Evolutionary conservation across 371 early-diverging fungal species (phyloP), one percentile per base, ranked within the genome.

Genomic region (Zopfochytrium polystomum): DNA sequence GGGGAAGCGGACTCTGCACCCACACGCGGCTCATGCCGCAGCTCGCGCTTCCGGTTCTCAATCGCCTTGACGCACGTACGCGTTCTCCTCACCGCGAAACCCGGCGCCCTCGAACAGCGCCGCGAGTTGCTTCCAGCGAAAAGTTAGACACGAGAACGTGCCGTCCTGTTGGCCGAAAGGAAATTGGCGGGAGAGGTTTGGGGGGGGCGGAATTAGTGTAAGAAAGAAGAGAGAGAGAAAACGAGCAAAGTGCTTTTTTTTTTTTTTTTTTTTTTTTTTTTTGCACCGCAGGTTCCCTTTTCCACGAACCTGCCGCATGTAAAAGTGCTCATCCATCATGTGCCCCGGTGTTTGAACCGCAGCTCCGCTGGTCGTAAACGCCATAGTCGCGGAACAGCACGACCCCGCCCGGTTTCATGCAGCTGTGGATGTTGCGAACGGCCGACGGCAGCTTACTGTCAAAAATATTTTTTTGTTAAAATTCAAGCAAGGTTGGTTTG

Each of bases 11-110:
- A n/a, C n/a, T n/a, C n/a, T 96, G 96, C 2, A 87, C 79, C 82
- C 94, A 96, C 22, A 91, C 80, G 50, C 97, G 79, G 60, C 90
- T 90, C 50, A 93, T 85, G 35, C 76, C 79, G 43, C n/a, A 90
- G 60, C 51, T 87, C 87, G 54, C 84, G 69, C 58, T 89, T 87
- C 53, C 88, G 75, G 63, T 95, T 96, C 45, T 85, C 87, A 0
- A 92, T 88, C 69, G 86, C 86, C 46, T 88, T 82, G 34, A 85
- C 77, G n/a, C 6, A 93, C 84, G 58, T 92, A 94, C 9, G 81
- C 81, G 65, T 82, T 85, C 43, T 80, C 80, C 3, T 85, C 62
- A 26, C 84, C 85, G 44, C 80, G 76, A 54, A 94, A 89, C 0
- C 90, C 89, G 46, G 80, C 80, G 3, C 64, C 68, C 58, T 81